A percentile compares a stretch with the other conserved stretches of the same genome.
Evolutionary conservation across 1,284 basidiomycete species (phyloP).

Genomic region (Sphaerobolus stellatus): DNA sequence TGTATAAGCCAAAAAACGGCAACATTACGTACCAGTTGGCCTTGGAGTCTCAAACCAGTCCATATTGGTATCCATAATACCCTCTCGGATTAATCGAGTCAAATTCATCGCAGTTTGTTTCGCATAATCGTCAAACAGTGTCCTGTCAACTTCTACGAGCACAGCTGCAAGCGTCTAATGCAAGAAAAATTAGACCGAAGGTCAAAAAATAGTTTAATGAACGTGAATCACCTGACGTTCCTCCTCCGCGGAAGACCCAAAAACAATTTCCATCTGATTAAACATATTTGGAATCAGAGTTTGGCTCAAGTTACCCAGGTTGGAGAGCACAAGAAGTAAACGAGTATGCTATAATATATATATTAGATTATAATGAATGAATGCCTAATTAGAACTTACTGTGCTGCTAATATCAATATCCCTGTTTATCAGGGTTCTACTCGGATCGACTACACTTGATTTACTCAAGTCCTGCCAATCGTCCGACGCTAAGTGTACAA

Average conservation of each 20-base stretch:
- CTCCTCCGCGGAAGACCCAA: constrained; percentile 72
- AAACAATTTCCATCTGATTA: constrained; percentile 74
- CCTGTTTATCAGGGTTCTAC: neutral
- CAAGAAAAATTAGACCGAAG: constrained; percentile 1
- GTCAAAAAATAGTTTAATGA: no score
- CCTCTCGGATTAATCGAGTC: constrained; percentile 69
- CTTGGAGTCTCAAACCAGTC: constrained; percentile 92
- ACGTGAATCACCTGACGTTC: constrained; percentile 59
- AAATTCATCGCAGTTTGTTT: constrained; percentile 73
- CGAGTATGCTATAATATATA: constrained; percentile 68
- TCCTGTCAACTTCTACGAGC: constrained; percentile 81
- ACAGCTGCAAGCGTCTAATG: constrained; percentile 72
- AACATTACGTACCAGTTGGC: constrained; percentile 66
- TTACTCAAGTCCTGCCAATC: constrained; percentile 53
- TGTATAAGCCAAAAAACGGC: neutral
- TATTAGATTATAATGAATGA: constrained; percentile 15
- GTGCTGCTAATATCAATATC: constrained; percentile 59
- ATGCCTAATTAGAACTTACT: constrained; percentile 41
- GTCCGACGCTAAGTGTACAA: constrained; percentile 80
- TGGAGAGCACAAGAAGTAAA: constrained; percentile 86
- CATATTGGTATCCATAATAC: constrained; percentile 77
- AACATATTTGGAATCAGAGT: constrained; percentile 78
- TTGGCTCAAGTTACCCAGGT: constrained; percentile 77
- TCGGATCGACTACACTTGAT: constrained; percentile 41
- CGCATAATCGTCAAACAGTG: constrained; percentile 84